phyloP scores from a whole-genome alignment of 495 filamentous ascomycete species.

The Talaromyces ruber region DNA sequence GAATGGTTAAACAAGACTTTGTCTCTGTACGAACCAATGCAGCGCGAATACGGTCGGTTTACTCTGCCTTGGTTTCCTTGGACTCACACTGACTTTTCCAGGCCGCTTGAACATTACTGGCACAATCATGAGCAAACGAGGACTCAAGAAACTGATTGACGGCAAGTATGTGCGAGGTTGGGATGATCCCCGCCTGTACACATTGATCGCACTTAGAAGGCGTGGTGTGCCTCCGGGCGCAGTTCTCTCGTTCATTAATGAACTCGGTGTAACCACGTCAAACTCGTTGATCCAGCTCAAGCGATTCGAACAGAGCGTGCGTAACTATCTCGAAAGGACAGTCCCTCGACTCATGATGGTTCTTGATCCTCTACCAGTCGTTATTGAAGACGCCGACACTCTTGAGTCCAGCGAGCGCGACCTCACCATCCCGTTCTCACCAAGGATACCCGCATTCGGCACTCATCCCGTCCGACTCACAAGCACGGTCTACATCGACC shows the following conservation, averaged over 20 bases:
- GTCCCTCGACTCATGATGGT: constrained; percentile 82
- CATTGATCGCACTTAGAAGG: constrained; percentile 73
- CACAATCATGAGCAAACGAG: constrained; percentile 76
- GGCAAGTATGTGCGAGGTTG: constrained; percentile 67
- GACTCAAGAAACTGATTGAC: constrained; percentile 68
- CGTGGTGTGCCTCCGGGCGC: constrained; percentile 81
- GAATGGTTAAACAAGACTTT: constrained; percentile 79
- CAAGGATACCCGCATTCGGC: constrained; percentile 62
- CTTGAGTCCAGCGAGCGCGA: constrained; percentile 29
- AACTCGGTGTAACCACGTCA: constrained; percentile 77
- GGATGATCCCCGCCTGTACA: constrained; percentile 87
- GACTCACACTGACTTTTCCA: constrained; percentile 23
- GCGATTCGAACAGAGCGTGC: constrained; percentile 71
- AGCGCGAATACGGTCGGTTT: constrained; percentile 52
- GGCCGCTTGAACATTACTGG: constrained; percentile 75
- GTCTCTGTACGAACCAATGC: constrained; percentile 76
- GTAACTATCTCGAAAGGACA: constrained; percentile 71
- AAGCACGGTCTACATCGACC: constrained; percentile 86
- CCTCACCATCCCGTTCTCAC: constrained; percentile 62
- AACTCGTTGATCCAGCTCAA: constrained; percentile 62
- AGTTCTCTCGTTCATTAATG: constrained; percentile 78
- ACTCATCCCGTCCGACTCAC: constrained; percentile 40
- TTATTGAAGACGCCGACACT: constrained; percentile 56
- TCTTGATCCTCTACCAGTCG: constrained; percentile 59
- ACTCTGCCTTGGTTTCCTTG: neutral